Conservation (phyloP, 805 yeast species). For the Candida dendrica region DNA sequence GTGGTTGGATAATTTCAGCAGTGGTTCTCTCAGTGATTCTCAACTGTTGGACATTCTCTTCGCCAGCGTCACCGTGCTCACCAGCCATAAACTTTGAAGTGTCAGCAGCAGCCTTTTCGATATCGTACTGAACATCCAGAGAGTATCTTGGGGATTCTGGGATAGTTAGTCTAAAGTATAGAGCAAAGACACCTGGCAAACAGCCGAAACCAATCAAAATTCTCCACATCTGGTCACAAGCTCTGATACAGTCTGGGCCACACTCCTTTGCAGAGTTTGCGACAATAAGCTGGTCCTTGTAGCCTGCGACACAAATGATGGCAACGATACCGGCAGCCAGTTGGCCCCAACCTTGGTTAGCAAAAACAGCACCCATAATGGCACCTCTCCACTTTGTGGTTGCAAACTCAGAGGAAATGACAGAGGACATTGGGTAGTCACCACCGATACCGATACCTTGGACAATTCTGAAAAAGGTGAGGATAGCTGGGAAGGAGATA, state of each 20-base stretch:
- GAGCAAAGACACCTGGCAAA: conserved; percentile 79
- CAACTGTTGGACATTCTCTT: conserved; percentile 35
- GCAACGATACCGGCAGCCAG: conserved; percentile 82
- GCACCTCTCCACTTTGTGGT: conserved; percentile 98
- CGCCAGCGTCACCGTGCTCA: conserved; percentile 41
- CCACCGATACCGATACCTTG: conserved; percentile 98
- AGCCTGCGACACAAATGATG: conserved; percentile 67
- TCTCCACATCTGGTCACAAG: conserved; percentile 95
- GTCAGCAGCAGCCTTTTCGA: conserved; percentile 51
- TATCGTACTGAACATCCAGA: conserved; percentile 62
- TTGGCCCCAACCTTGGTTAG: conserved; percentile 97
- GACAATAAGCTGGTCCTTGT: conserved; percentile 49
- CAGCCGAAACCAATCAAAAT: conserved; percentile 82
- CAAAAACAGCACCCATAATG: conserved; percentile 92
- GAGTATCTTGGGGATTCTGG: conserved; percentile 94
- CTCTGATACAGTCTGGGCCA: conserved; percentile 59
- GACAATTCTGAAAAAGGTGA: conserved; percentile 72
- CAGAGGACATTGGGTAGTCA: conserved; percentile 91
- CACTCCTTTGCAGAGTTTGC: conserved; percentile 56
- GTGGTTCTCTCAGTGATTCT: conserved; percentile 42
- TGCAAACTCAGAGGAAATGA: conserved; percentile 86
- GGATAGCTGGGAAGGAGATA: conserved; percentile 63
- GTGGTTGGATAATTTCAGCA: conserved; percentile 51
- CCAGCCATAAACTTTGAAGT: conserved; percentile 44
- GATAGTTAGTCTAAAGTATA: conserved; percentile 87